Base-by-base conservation (phyloP, 2,329 filamentous ascomycete genomes). In the Paracoccidioides brasiliensis region DNA sequence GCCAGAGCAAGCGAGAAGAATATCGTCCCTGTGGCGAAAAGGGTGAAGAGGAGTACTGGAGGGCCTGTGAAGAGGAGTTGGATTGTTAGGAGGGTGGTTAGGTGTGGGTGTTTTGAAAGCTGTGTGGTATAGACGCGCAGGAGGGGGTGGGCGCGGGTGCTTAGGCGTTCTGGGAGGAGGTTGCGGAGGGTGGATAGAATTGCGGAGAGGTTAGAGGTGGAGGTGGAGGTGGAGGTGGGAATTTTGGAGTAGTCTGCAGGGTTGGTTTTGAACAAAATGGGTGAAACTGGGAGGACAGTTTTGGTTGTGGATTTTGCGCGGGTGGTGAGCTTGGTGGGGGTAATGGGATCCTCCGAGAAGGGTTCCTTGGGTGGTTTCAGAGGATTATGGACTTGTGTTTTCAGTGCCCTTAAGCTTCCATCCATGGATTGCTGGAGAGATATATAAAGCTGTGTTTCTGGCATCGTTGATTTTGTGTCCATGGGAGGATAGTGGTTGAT, bases 11-110 rank as follows among this genome's bases (percentile, higher is more conserved):
- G 66, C 14, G 84, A 79, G 66, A 88, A 78, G 59, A 83, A 68
- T 59, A 84, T 70, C 57, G 83, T 79, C 42, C 80, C 81, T 43
- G 83, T 62, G 55, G 78, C 75, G 74, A 90, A 89, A 62, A 79
- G 72, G 55, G 78, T 60, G 73, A 93, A 91, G 22, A 52, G 22
- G 43, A 83, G 69, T 57, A 90, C 63, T 0, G 88, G 88, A 12
- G 87, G 69, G 56, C 82, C 78, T 12, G 82, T 82, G 59, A 90
- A 76, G 57, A 82, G 67, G 56, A 84, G 63, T 67, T 90, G 86
- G 35, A 78, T 74, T 48, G 80, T 70, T 56, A 89, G 66, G 67
- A 93, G 88, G 57, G 82, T 80, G 55, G 85, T 82, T 45, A 90
- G 72, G 59, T 88, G 73, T 2, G 88, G 88, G 72, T 61, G 82